Evolutionary conservation across 768 basidiomycete genomes (phyloP), one percentile per base, ranked within the genome.

Genomic region (Kockovaella imperatae): DNA sequence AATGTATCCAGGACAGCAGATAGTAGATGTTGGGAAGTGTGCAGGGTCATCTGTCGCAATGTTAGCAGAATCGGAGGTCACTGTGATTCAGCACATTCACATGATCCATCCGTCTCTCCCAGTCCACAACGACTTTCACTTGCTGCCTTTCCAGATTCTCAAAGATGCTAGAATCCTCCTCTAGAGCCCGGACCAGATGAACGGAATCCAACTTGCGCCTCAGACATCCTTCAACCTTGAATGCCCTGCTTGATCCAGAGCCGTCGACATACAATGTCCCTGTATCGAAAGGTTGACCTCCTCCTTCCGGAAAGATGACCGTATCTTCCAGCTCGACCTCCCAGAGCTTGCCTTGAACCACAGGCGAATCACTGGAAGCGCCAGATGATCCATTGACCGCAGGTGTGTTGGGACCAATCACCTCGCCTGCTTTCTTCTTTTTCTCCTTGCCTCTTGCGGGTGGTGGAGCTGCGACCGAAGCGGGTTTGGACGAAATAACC

Each of bases 261-360:
- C 31, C 31, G 24, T 56, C 17, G 7, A 60, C 7, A 29, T 47
- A 43, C 5, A 71, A 20, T 15, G 21, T 24, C 0, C 67, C 69
- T 5, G 57, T 68, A 46, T 71, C 69, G 20, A 60, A 56, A 0
- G 69, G 69, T 39, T 71, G 69, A 30, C 69, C 69, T 14, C 69
- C 69, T 15, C 69, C 69, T 58, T 71, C 69, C 8, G 69, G 69
- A 36, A 71, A 71, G 28, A 68, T 58, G 15, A 69, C 63, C 7
- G 67, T 71, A 52, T 71, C 69, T 31, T 50, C 35, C 34, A 62
- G 31, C 45, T 68, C 64, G 14, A 71, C 55, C 44, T 71, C 63
- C 58, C 60, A 71, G 20, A 69, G 24, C 31, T 53, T 57, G 0
- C 59, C 60, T 18, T 30, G 28, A n/a, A n/a, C n/a, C 8, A 42